Base-by-base conservation (phyloP, 139 green algal species). In the Chlamydomonas sp. region DNA sequence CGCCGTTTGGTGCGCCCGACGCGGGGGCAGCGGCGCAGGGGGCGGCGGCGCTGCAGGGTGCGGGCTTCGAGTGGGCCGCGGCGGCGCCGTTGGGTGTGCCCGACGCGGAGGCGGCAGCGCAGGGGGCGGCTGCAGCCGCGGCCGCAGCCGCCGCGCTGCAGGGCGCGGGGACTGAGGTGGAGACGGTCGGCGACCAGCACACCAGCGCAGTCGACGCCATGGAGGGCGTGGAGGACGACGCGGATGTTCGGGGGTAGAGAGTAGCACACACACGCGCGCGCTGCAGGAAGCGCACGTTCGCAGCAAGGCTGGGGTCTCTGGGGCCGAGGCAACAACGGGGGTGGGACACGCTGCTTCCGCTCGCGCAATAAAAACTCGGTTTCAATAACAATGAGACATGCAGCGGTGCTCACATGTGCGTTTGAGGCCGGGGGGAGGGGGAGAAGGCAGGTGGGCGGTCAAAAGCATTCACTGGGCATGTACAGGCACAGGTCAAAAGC, bases 21-120 rank as follows among this genome's bases (percentile, higher is more conserved):
- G 60, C 26, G 60, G 60, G 8, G 60, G 60, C 10, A 31, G 60
- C 6, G 60, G 60, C 6, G 60, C 29, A 20, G 60, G 60, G 39
- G 60, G 60, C 10, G 60, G 60, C 6, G 60, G 60, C 30, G 60
- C 29, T 6, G 60, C n/a, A n/a, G n/a, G n/a, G n/a, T n/a, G n/a
- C n/a, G n/a, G n/a, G n/a, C n/a, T n/a, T n/a, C n/a, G 60, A 20
- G 26, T n/a, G 26, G 60, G 60, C 8, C 10, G 8, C 10, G 31
- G 16, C 8, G 60, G 60, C 6, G 60, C 29, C 29, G 60, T 26
- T 67, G 60, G 60, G 29, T 28, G 60, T 20, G 30, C 28, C 28
- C 47, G 26, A n/a, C 28, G 22, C 5, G 60, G 60, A 5, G 60
- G 30, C 26, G 22, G 30, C 8, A 10, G 60, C 20, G 60, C 29